Conservation (phyloP, 2,329 filamentous ascomycete species). For the Monosporascus sp. region DNA sequence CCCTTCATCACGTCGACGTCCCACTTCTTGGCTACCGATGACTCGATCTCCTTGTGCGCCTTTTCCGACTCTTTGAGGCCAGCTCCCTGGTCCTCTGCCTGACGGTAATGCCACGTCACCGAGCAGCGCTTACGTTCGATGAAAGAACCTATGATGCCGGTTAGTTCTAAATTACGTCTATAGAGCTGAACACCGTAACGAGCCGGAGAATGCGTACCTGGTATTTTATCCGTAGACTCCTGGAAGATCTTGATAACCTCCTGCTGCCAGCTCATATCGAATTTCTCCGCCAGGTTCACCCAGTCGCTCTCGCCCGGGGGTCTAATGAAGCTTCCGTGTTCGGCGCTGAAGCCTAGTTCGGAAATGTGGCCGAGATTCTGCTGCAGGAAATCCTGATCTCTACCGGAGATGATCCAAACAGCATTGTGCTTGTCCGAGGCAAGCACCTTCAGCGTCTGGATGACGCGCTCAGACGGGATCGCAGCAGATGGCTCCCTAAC, state of each 20-base stretch:
- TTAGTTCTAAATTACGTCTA: neutral
- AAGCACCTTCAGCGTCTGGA: conserved; percentile 72
- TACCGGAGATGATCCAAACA: conserved; percentile 98
- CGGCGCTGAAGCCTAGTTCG: conserved; percentile 87
- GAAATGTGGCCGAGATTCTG: conserved; percentile 90
- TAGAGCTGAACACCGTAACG: neutral
- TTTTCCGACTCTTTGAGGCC: conserved; percentile 74
- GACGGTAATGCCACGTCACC: conserved; percentile 94
- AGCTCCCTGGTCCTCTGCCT: conserved; percentile 73
- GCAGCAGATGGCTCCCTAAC: conserved; percentile 87
- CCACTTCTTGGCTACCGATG: conserved; percentile 69
- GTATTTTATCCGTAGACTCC: conserved; percentile 79
- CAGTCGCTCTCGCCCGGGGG: conserved; percentile 71
- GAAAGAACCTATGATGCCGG: conserved; percentile 61
- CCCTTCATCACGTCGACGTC: conserved; percentile 96
- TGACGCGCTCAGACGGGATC: conserved; percentile 77
- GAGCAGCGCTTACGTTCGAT: conserved; percentile 93
- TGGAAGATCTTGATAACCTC: conserved; percentile 82
- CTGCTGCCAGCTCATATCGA: conserved; percentile 88
- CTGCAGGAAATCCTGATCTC: conserved; percentile 85
- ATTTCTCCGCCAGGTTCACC: conserved; percentile 81
- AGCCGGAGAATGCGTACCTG: conserved; percentile 49
- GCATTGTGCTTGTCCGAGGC: conserved; percentile 75
- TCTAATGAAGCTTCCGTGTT: conserved; percentile 94
- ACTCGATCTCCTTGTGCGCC: conserved; percentile 76